A percentile compares a stretch with the other conserved stretches of the same genome.
phyloP scores from a whole-genome alignment of 805 yeast genomes.

The Barnettozyma wickerhamii region DNA sequence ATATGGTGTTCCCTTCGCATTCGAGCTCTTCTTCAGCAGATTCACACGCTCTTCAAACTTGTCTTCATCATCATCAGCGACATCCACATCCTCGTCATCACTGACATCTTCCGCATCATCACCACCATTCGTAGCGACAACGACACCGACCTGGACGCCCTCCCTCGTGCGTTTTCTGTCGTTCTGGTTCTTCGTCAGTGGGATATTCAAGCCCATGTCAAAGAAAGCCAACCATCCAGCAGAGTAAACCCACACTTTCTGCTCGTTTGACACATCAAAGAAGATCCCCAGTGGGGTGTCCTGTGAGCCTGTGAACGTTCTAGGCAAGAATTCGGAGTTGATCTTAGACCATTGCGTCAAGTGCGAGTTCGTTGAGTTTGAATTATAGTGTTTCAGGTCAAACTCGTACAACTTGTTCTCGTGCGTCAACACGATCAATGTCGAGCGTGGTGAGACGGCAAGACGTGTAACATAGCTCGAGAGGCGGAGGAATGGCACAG shows the following conservation, averaged over 20 bases:
- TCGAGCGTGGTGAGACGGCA: constrained; percentile 45
- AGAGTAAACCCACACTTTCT: constrained; percentile 82
- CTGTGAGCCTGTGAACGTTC: constrained; percentile 47
- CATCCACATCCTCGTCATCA: constrained; percentile 25
- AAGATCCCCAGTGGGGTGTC: constrained; percentile 77
- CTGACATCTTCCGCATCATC: constrained; percentile 22
- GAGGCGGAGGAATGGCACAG: constrained; percentile 50
- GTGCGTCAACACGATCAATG: constrained; percentile 62
- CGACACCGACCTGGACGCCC: constrained; percentile 38
- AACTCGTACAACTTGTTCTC: constrained; percentile 78
- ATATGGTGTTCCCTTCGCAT: constrained; percentile 43
- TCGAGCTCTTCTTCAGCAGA: constrained; percentile 22
- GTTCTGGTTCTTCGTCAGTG: constrained; percentile 33
- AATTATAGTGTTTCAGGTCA: constrained; percentile 27
- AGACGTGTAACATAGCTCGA: constrained; percentile 58
- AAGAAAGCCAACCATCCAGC: constrained; percentile 75
- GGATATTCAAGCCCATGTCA: constrained; percentile 57
- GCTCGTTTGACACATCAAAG: constrained; percentile 34
- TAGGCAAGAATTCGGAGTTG: constrained; percentile 73
- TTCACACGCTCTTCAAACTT: constrained; percentile 7
- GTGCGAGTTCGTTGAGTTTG: constrained; percentile 14
- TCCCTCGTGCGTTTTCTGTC: constrained; percentile 38
- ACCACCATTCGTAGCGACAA: constrained; percentile 25
- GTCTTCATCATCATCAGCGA: constrained; percentile 10
- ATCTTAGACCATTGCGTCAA: constrained; percentile 76